phyloP scores from a whole-genome alignment of 176 grass and related monocot species.

The Triticum timopheevii region DNA sequence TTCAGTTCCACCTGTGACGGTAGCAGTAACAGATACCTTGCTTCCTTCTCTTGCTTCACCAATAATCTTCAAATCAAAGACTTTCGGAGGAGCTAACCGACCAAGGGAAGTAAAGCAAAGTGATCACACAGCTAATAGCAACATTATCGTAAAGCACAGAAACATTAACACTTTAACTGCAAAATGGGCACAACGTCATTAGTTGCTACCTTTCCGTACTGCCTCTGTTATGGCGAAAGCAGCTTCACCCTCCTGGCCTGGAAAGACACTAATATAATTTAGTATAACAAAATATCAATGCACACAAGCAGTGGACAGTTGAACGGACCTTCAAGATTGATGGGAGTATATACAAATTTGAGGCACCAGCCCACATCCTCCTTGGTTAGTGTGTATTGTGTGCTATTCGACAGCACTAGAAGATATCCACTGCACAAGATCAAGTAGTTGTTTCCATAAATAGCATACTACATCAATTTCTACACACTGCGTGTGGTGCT shows the following conservation, averaged over 20 bases:
- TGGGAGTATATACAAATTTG: slow-evolving; percentile 80
- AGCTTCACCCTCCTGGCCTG: slow-evolving; percentile 81
- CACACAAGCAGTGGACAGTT: slow-evolving; percentile 25
- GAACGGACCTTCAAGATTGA: slow-evolving; percentile 86
- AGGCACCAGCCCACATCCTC: slow-evolving; percentile 63
- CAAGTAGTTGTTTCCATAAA: slow-evolving; percentile 24
- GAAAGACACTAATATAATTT: slow-evolving; percentile 35
- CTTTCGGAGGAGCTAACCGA: slow-evolving; percentile 82
- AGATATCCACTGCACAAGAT: slow-evolving; percentile 57
- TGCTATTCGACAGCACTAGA: slow-evolving; percentile 70
- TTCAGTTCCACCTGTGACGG: slow-evolving; percentile 78
- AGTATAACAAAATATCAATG: slow-evolving; percentile 23
- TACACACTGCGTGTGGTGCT: slow-evolving; percentile 3
- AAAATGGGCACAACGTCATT: slow-evolving; percentile 7
- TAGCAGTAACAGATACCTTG: slow-evolving; percentile 67
- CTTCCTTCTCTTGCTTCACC: slow-evolving; percentile 89
- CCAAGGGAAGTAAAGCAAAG: slow-evolving; percentile 30
- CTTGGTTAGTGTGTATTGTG: slow-evolving; percentile 66
- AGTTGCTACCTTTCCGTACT: slow-evolving; percentile 78
- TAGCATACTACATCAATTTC: neutral
- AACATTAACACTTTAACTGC: neutral
- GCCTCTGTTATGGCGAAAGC: slow-evolving; percentile 60
- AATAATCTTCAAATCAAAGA: slow-evolving; percentile 72
- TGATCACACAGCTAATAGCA: slow-evolving; percentile 4
- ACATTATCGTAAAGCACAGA: neutral